Evolutionary conservation across 768 basidiomycete species (phyloP).

Genomic region (Scleroderma bovista): DNA sequence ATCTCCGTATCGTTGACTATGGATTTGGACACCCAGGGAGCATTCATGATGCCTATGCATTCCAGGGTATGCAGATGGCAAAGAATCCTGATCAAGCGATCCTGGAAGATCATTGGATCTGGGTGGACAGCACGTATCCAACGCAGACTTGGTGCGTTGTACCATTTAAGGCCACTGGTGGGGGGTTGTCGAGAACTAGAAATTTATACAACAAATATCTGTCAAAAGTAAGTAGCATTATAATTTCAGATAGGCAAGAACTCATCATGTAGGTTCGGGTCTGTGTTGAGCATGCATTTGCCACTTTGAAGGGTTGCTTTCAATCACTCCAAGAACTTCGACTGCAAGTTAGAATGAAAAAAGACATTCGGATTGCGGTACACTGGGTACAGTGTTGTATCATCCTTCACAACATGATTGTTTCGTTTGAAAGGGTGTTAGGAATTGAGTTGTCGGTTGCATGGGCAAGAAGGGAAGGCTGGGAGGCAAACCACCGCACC

Average conservation of each 20-base stretch:
- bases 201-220: neutral
- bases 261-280: neutral
- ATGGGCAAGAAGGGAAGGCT: neutral
- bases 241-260: neutral
- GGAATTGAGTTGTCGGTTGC: neutral
- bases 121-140: neutral
- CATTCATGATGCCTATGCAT: slow-evolving; percentile 13
- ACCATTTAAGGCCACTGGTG: slow-evolving; percentile 8
- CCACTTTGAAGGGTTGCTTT: neutral
- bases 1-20: slow-evolving; percentile 26
- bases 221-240: neutral
- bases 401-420: neutral
- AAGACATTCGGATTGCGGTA: neutral
- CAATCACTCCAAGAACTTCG: neutral
- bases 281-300: neutral
- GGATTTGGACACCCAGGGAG: slow-evolving; percentile 23
- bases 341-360: neutral
- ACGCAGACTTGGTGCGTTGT: neutral
- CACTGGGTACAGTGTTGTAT: neutral
- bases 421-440: neutral
- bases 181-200: neutral
- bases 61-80: neutral
- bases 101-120: neutral
- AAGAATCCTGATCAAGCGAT: no score
- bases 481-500: neutral